Conservation (phyloP, 2,329 filamentous ascomycete genomes). For the Raffaelea ambrosiae region DNA sequence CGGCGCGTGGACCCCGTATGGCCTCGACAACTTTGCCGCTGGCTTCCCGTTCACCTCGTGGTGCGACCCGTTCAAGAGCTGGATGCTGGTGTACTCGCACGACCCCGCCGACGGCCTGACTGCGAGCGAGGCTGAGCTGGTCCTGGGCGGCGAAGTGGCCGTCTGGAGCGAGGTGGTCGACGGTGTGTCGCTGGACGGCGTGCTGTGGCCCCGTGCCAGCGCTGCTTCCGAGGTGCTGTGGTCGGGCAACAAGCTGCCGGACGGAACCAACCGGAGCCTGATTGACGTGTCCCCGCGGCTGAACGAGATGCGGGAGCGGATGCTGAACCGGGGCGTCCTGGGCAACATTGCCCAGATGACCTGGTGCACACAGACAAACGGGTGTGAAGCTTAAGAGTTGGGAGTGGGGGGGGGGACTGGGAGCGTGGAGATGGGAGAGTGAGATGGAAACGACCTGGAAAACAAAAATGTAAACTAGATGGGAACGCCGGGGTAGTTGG, state of each 20-base stretch:
- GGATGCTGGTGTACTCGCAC: slow-evolving; percentile 73
- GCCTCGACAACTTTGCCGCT: too few relatives aligned
- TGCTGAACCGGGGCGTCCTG: slow-evolving; percentile 59
- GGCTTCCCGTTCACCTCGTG: slow-evolving; percentile 63
- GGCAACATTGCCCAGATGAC: slow-evolving; percentile 62
- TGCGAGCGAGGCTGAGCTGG: slow-evolving; percentile 51
- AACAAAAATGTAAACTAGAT: too few relatives aligned
- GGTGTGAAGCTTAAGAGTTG: too few relatives aligned
- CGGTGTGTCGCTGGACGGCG: slow-evolving; percentile 61
- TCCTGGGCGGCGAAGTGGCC: slow-evolving; percentile 74
- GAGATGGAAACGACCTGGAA: too few relatives aligned
- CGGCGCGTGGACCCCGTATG: slow-evolving; percentile 60
- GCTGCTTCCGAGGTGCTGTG: slow-evolving; percentile 74
- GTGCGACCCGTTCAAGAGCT: slow-evolving; percentile 72
- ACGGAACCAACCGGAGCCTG: slow-evolving; percentile 62
- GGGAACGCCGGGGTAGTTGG: too few relatives aligned
- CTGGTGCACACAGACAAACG: slow-evolving; percentile 55
- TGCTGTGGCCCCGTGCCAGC: slow-evolving; percentile 69
- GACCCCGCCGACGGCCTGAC: slow-evolving; percentile 62
- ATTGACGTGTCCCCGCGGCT: slow-evolving; percentile 61
- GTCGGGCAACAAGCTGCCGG: slow-evolving; percentile 58
- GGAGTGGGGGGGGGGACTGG: too few relatives aligned
- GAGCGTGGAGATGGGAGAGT: too few relatives aligned
- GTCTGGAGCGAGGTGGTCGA: slow-evolving; percentile 80
- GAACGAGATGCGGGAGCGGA: slow-evolving; percentile 66